A percentile compares a stretch with the other conserved stretches of the same genome.
Conservation (phyloP, 164 flowering plant genomes). For the Annona squamosa region DNA sequence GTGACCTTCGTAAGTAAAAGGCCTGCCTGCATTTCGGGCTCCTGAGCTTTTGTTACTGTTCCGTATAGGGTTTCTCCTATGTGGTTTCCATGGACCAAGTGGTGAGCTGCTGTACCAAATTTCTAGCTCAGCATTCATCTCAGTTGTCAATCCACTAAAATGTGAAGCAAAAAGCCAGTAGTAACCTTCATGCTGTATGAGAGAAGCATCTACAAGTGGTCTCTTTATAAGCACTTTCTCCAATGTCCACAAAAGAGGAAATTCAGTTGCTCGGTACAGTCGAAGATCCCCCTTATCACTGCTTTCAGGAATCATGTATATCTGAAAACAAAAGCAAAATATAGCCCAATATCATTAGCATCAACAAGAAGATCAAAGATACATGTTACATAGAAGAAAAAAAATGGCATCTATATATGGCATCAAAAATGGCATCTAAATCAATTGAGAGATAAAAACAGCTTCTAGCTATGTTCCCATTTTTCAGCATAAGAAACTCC, state of each 20-base stretch:
- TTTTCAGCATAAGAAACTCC: too few species aligned
- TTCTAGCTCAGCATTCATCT: conserved; percentile 67
- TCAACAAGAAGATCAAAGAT: neutral
- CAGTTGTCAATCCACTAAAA: conserved; percentile 50
- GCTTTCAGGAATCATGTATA: conserved; percentile 89
- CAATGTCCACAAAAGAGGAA: conserved; percentile 66
- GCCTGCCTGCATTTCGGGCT: conserved; percentile 82
- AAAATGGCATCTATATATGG: neutral
- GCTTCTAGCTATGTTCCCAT: too few species aligned
- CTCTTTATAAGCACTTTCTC: conserved; percentile 56
- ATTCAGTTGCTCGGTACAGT: conserved; percentile 58
- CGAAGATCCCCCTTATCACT: conserved; percentile 64
- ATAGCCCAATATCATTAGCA: neutral
- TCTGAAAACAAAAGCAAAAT: conserved; percentile 28
- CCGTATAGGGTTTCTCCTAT: conserved; percentile 62
- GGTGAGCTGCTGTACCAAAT: conserved; percentile 73
- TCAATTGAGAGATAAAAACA: too few species aligned
- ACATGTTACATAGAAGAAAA: neutral
- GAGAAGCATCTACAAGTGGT: conserved; percentile 58
- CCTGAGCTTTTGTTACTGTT: conserved; percentile 44
- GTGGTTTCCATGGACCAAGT: conserved; percentile 77
- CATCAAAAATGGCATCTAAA: neutral
- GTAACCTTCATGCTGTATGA: conserved; percentile 37
- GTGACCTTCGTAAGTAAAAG: conserved; percentile 53
- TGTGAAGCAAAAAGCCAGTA: conserved; percentile 85